Conservation (phyloP, 495 filamentous ascomycete species). For the Talaromyces ruber region DNA sequence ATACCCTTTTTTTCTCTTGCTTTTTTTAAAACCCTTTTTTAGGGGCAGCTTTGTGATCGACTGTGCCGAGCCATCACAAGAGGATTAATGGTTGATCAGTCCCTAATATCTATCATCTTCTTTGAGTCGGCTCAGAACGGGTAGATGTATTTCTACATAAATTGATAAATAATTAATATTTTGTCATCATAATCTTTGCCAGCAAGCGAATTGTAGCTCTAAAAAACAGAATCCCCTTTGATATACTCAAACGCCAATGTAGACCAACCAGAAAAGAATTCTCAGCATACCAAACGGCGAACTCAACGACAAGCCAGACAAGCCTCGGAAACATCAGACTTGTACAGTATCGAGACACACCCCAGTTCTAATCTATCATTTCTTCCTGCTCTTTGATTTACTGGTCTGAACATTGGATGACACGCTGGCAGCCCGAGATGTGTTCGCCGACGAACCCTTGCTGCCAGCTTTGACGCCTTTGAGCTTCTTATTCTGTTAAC, state of each 20-base stretch:
- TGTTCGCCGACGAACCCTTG: conserved; percentile 41
- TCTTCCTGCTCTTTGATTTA: conserved; percentile 43
- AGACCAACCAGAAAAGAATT: background rate
- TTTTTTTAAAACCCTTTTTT: too few species aligned
- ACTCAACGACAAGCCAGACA: background rate
- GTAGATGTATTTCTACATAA: background rate
- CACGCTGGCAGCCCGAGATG: conserved; percentile 51
- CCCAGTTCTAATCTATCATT: conserved; percentile 14
- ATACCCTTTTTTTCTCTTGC: too few species aligned
- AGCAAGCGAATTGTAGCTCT: background rate
- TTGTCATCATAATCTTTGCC: background rate
- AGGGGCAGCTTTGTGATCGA: too few species aligned
- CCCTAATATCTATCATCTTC: background rate
- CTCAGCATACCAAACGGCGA: background rate
- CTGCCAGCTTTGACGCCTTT: conserved; percentile 49
- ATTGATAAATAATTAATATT: background rate
- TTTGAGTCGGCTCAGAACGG: background rate
- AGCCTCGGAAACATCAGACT: background rate
- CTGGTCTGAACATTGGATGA: conserved; percentile 37
- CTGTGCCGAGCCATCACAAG: too few species aligned
- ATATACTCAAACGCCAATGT: background rate
- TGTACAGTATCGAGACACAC: background rate
- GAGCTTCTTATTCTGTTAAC: conserved; percentile 48
- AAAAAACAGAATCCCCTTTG: background rate
- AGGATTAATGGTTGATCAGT: too few species aligned